Base-by-base conservation (phyloP, 75 land plant genomes). In the Selaginella moellendorffii region DNA sequence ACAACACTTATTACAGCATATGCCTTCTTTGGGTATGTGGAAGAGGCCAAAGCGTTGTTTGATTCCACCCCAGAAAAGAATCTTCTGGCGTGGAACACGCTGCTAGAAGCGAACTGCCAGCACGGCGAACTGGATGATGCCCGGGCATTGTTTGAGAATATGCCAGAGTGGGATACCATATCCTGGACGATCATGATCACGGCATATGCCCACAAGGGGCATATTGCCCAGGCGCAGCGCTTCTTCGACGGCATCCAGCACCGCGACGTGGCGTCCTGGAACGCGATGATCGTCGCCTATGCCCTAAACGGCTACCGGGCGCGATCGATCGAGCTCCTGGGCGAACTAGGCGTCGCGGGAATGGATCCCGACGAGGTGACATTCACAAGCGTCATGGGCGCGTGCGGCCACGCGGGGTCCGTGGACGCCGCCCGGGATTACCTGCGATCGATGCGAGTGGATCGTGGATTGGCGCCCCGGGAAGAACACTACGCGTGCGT, bases 201-300 rank as follows among this genome's bases (percentile, higher is more conserved):
- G 14, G 46, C 46, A 36, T 36, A 36, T 36, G 46, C 14, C 46
- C 46, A 36, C 5, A 5, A 36, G 5, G 46, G 46, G 5, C 14
- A 36, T 36, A 14, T 36, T 14, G 46, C n/a, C n/a, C n/a, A n/a
- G n/a, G n/a, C n/a, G n/a, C n/a, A n/a, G n/a, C n/a, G n/a, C n/a
- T n/a, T n/a, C n/a, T n/a, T n/a, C n/a, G n/a, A n/a, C n/a, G n/a
- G n/a, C n/a, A n/a, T n/a, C n/a, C n/a, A n/a, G n/a, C n/a, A n/a
- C n/a, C 26, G 26, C 62, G 70, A 77, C 59, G 72, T 64, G 26
- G 79, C 72, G 28, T 61, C 68, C 17, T 77, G 70, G 68, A 77
- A 64, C 26, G 75, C 79, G 2, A 67, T 76, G 66, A 71, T 76
- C 52, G 74, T 68, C 9, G 78, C 74, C 26, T 74, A 68, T 64